Percentiles rank a stretch among this genome's conserved stretches.
phyloP scores from a whole-genome alignment of 257 asterid genomes.

The Solanum clarkiae region DNA sequence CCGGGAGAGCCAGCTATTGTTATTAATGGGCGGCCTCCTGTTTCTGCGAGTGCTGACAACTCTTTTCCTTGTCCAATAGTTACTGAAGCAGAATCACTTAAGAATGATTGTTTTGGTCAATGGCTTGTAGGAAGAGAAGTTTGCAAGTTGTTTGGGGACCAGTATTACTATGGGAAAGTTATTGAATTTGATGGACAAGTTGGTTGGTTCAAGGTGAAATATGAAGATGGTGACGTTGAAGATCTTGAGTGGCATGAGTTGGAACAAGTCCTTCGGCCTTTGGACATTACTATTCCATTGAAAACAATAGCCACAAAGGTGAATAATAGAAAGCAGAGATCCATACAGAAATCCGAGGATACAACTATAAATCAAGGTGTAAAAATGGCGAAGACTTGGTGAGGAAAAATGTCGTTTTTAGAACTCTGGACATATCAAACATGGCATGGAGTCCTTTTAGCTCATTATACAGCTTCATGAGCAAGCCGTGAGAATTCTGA shows the following conservation, averaged over 20 bases:
- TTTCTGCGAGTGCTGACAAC: conserved; percentile 7
- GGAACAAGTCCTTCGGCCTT: conserved; percentile 34
- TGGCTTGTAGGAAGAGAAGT: conserved; percentile 66
- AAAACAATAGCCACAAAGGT: conserved; percentile 39
- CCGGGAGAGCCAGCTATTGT: conserved; percentile 65
- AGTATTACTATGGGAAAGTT: conserved; percentile 30
- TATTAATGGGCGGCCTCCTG: conserved; percentile 49
- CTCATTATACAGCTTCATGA: not conserved
- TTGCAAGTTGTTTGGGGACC: conserved; percentile 28
- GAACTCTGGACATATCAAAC: not conserved
- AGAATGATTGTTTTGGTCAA: conserved; percentile 29
- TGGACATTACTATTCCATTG: conserved; percentile 48
- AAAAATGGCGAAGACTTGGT: conserved; percentile 2
- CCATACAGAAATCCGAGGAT: conserved; percentile 2
- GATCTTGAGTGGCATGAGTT: conserved; percentile 60
- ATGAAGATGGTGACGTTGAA: conserved; percentile 67
- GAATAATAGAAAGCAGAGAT: conserved; percentile 28
- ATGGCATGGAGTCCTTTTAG: not conserved
- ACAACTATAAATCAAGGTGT: not conserved
- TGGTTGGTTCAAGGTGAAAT: conserved; percentile 55
- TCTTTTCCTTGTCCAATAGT: not conserved
- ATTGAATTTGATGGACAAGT: conserved; percentile 29
- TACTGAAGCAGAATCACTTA: conserved; percentile 9
- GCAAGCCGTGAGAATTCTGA: not conserved
- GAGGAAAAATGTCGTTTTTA: not conserved